phyloP scores from a whole-genome alignment of 352 stramenopile species.

The Phytophthora quininea region DNA sequence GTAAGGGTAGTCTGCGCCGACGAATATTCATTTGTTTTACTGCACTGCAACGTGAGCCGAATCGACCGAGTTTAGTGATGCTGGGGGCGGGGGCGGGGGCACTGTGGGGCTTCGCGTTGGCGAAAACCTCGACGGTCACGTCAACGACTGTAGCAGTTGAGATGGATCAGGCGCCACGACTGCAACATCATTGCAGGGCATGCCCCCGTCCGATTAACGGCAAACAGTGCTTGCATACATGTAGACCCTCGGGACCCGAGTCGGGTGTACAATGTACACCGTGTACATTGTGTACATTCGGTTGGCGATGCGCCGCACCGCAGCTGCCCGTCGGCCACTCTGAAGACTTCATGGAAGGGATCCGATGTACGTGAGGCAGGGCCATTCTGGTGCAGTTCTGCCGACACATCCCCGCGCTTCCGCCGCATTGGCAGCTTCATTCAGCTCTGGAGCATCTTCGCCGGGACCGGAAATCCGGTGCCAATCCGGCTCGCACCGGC shows the following conservation, averaged over 20 bases:
- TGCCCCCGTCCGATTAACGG: neutral
- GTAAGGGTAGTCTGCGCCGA: no score
- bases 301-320: neutral
- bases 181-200: no score
- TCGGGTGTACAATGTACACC: no score
- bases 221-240: neutral
- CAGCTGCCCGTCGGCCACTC: neutral
- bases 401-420: conserved; percentile 13
- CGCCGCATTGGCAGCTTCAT: conserved; percentile 2
- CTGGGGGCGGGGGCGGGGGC: no score
- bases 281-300: neutral
- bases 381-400: conserved; percentile 15
- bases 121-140: no score
- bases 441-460: conserved; percentile 12
- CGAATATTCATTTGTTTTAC: no score
- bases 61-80: no score
- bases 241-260: no score
- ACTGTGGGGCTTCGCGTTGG: no score
- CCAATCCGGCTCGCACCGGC: conserved; percentile 7
- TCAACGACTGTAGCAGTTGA: no score
- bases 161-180: no score
- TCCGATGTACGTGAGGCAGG: neutral
- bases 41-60: no score
- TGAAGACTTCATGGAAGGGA: neutral
- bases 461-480: conserved; percentile 11